phyloP scores from a whole-genome alignment of 768 basidiomycete species.

The Boletus sensibilis region DNA sequence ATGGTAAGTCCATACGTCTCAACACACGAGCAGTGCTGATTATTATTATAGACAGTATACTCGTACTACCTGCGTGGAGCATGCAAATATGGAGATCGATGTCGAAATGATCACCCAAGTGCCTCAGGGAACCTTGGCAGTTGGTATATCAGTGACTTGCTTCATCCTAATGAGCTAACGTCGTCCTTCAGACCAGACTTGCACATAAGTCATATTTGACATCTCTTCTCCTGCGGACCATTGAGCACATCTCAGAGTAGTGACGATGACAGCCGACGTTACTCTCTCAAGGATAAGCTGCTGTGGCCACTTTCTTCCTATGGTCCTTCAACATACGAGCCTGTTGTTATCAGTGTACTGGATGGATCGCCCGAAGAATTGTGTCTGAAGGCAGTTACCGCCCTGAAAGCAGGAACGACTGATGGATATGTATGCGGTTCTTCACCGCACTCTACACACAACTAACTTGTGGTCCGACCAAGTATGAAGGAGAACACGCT shows the following conservation, averaged over 20 bases:
- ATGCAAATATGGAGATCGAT: slow-evolving; percentile 65
- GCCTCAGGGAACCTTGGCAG: slow-evolving; percentile 47
- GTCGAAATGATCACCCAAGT: slow-evolving; percentile 64
- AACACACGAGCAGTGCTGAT: neutral
- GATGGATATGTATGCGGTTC: slow-evolving; percentile 65
- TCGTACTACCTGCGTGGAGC: slow-evolving; percentile 59
- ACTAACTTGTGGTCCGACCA: slow-evolving; percentile 35
- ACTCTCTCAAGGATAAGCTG: slow-evolving; percentile 62
- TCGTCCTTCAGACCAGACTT: slow-evolving; percentile 38
- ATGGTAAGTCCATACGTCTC: slow-evolving; percentile 16
- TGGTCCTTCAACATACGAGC: slow-evolving; percentile 73
- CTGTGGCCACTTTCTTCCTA: slow-evolving; percentile 79
- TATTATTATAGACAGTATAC: slow-evolving; percentile 49
- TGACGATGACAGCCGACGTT: slow-evolving; percentile 65
- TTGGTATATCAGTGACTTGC: slow-evolving; percentile 35
- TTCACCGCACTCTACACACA: neutral
- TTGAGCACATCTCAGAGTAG: slow-evolving; percentile 42
- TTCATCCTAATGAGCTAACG: slow-evolving; percentile 13
- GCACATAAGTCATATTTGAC: slow-evolving; percentile 34
- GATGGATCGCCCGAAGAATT: slow-evolving; percentile 83
- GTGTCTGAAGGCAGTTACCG: slow-evolving; percentile 58
- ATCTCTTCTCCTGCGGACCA: neutral
- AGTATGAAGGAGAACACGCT: slow-evolving; percentile 60
- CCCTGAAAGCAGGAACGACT: slow-evolving; percentile 51
- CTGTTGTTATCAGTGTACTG: slow-evolving; percentile 57